These are phyloP conservation scores for Xylariaceae sp. DNA, from an alignment of 2,329 filamentous ascomycete genomes.

Conservation along the genomic window DNA sequence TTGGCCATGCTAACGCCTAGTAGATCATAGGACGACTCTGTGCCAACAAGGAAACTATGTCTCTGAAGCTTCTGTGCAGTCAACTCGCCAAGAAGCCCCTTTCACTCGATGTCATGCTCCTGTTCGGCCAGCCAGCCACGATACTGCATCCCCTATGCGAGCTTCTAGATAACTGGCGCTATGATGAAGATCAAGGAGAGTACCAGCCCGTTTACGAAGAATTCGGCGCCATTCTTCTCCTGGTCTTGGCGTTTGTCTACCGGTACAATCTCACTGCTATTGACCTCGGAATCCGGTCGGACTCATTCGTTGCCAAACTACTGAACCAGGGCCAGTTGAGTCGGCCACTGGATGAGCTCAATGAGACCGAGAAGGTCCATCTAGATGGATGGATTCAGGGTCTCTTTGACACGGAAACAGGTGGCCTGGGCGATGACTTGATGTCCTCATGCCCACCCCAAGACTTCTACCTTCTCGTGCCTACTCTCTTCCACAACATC, in stretches of 20 bases:
- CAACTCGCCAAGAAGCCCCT: constrained; percentile 67
- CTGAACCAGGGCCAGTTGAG: constrained; percentile 55
- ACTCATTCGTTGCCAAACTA: constrained; percentile 65
- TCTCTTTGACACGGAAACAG: constrained; percentile 68
- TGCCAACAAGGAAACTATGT: constrained; percentile 69
- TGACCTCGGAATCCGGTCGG: constrained; percentile 58
- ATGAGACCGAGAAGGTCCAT: constrained; percentile 58
- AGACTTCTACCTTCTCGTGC: constrained; percentile 73
- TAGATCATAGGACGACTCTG: constrained; percentile 66
- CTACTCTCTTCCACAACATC: constrained; percentile 71
- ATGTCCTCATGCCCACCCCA: constrained; percentile 79
- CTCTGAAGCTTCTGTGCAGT: constrained; percentile 68
- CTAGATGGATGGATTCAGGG: constrained; percentile 71
- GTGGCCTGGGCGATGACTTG: constrained; percentile 70
- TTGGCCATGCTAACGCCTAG: not conserved
- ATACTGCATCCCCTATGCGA: constrained; percentile 69
- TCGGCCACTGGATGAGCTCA: constrained; percentile 54
- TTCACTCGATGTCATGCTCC: constrained; percentile 66
- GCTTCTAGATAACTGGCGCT: constrained; percentile 71
- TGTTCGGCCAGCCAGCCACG: constrained; percentile 66
- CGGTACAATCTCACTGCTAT: constrained; percentile 62
- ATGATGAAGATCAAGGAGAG: constrained; percentile 78
- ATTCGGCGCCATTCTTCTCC: constrained; percentile 69
- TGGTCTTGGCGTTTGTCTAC: constrained; percentile 69
- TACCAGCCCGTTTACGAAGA: constrained; percentile 84